Conservation (phyloP, 768 basidiomycete genomes). For the Gelatoporia subvermispora region DNA sequence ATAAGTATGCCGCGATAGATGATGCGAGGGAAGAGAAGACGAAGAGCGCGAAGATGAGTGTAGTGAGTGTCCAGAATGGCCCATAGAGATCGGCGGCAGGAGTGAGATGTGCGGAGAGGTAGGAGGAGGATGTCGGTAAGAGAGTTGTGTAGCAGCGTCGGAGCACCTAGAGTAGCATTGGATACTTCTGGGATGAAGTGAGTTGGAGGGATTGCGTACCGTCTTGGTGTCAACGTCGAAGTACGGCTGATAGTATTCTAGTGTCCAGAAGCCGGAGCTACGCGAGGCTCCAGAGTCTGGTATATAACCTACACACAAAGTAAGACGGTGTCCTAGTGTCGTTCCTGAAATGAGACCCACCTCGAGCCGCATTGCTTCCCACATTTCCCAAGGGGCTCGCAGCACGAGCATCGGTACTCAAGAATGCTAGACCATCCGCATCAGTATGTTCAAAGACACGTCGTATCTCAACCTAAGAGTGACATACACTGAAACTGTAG, state of each 20-base stretch:
- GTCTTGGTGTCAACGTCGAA: constrained; percentile 86
- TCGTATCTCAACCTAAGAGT: no score
- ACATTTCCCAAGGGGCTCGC: constrained; percentile 5
- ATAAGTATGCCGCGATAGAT: constrained; percentile 84
- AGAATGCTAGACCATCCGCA: constrained; percentile 20
- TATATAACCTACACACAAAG: constrained; percentile 50
- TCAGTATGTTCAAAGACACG: no score
- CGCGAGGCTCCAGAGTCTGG: constrained; percentile 47
- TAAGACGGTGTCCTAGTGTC: neutral
- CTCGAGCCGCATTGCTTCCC: constrained; percentile 11
- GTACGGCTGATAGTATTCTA: constrained; percentile 84
- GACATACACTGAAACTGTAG: constrained; percentile 26
- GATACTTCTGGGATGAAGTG: constrained; percentile 2
- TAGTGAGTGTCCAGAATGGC: constrained; percentile 97
- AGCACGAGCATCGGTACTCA: constrained; percentile 20
- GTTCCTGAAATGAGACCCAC: constrained; percentile 1
- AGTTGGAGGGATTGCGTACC: constrained; percentile 30
- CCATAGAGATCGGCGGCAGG: constrained; percentile 77
- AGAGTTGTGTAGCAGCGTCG: constrained; percentile 73
- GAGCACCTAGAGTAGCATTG: constrained; percentile 43
- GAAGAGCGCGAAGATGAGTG: constrained; percentile 89
- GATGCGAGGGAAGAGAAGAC: constrained; percentile 89
- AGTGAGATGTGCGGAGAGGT: constrained; percentile 55
- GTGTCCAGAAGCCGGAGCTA: constrained; percentile 63
- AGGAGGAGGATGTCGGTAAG: constrained; percentile 63